Base-by-base conservation (phyloP, 768 basidiomycete species). In the Lyophyllum semitale region DNA sequence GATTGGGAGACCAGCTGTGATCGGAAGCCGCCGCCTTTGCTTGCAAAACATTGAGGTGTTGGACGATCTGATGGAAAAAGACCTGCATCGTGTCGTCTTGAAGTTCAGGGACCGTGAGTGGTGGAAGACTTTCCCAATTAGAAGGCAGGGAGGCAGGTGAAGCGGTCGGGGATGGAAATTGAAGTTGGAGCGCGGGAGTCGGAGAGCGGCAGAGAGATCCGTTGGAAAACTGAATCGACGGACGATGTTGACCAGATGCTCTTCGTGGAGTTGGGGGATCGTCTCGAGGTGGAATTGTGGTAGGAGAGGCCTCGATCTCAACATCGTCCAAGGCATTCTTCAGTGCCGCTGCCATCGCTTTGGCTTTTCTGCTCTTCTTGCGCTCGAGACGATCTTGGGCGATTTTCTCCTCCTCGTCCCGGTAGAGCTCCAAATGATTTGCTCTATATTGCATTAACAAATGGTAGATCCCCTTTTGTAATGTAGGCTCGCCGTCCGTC, bases 401-500 rank as follows among this genome's bases (percentile, higher is more conserved):
- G 30, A 75, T 59, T 32, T 66, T 65, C 32, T 84, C 79, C 54
- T 89, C 84, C 46, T 89, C 88, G 52, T 89, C 88, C 53, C 88
- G 84, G 67, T 84, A 90, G 59, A 86, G 81, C 64, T 91, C 88
- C 40, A 92, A 68, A 52, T 87, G 85, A 60, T 80, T 84, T 47
- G 82, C 81, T 41, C 95, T 84, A 72, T 97, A 98, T 59, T 84
- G 85, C 51, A 88, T 77, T n/a, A 99, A 79, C 4, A 98, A 74
- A 65, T 91, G 87, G 71, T 99, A 99, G 45, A 98, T 91, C 0
- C 92, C 93, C 72, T 99, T 98, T 69, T 98, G 93, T 91, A 93
- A 95, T 26, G 89, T 95, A 48, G 85, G 85, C 52, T 87, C 84
- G 48, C 74, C 63, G 63, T 79, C 85, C 66, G 72, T 78, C 63